These are phyloP conservation scores for Ogataea dorogensis DNA, from an alignment of 805 yeast genomes.

Conservation along the genomic window DNA sequence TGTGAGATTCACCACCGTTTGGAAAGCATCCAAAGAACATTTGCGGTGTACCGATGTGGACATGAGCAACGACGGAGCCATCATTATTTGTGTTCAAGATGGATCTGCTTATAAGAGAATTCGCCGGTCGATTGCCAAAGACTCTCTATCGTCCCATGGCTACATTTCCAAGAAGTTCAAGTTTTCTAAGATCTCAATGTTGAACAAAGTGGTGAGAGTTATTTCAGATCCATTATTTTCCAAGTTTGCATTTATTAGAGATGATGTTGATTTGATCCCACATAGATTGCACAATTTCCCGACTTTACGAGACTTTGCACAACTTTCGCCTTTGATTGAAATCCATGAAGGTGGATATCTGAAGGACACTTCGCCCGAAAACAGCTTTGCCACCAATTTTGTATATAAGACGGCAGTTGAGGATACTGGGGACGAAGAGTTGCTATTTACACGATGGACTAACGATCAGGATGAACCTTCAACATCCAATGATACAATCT, in stretches of 20 bases:
- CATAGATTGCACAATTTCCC: slow-evolving; percentile 47
- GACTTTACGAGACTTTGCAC: slow-evolving; percentile 51
- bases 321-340: slow-evolving; percentile 48
- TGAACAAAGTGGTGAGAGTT: slow-evolving; percentile 63
- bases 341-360: slow-evolving; percentile 13
- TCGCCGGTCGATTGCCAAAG: slow-evolving; percentile 35
- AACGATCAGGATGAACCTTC: slow-evolving; percentile 5
- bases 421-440: slow-evolving; percentile 8
- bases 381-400: slow-evolving; percentile 17
- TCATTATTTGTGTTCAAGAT: slow-evolving; percentile 62
- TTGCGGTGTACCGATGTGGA: slow-evolving; percentile 66
- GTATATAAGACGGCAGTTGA: slow-evolving; percentile 8
- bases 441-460: slow-evolving; percentile 1
- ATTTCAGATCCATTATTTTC: slow-evolving; percentile 56
- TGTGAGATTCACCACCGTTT: slow-evolving; percentile 48
- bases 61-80: slow-evolving; percentile 63
- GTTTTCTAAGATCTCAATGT: slow-evolving; percentile 49
- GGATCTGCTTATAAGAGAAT: slow-evolving; percentile 62
- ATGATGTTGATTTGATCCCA: slow-evolving; percentile 60
- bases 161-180: slow-evolving; percentile 39
- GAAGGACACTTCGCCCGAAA: slow-evolving; percentile 3
- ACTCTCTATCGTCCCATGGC: slow-evolving; percentile 24
- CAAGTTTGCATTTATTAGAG: slow-evolving; percentile 66
- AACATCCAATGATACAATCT: slow-evolving; percentile 10
- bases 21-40: slow-evolving; percentile 62